phyloP scores from a whole-genome alignment of 2,329 filamentous ascomycete species.

The Botrytis fragariae region DNA sequence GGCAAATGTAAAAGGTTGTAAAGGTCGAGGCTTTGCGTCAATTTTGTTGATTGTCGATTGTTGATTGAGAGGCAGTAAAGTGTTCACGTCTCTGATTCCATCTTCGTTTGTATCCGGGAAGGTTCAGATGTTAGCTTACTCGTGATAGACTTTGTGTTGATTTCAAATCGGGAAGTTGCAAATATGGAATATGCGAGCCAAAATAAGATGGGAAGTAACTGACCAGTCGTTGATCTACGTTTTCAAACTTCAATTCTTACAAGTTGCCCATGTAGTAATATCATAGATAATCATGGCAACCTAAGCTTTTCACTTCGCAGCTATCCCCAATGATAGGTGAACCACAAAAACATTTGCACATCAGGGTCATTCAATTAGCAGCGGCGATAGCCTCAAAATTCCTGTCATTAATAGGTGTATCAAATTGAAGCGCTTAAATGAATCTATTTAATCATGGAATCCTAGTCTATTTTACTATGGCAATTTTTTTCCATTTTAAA shows the following conservation, averaged over 20 bases:
- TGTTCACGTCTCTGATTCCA: neutral
- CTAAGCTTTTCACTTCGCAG: neutral
- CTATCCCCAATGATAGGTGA: neutral
- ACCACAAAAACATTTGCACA: neutral
- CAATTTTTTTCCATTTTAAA: conserved; percentile 48
- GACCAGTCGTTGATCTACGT: neutral
- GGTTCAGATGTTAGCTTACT: neutral
- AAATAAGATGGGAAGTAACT: neutral
- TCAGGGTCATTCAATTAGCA: neutral
- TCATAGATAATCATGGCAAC: neutral
- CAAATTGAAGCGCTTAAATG: conserved; percentile 1
- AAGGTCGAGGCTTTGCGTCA: neutral
- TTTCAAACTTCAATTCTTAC: neutral
- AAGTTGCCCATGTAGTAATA: neutral
- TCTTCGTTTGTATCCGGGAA: neutral
- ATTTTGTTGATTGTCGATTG: neutral
- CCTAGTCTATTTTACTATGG: conserved; percentile 17
- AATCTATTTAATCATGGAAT: neutral
- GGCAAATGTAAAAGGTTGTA: neutral
- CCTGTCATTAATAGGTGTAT: neutral
- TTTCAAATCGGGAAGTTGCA: neutral
- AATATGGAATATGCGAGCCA: neutral
- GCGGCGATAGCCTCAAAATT: neutral
- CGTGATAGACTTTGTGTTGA: neutral
- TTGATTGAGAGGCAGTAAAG: neutral